Conservation (phyloP, 2,329 filamentous ascomycete species). For the Trichothecium roseum region DNA sequence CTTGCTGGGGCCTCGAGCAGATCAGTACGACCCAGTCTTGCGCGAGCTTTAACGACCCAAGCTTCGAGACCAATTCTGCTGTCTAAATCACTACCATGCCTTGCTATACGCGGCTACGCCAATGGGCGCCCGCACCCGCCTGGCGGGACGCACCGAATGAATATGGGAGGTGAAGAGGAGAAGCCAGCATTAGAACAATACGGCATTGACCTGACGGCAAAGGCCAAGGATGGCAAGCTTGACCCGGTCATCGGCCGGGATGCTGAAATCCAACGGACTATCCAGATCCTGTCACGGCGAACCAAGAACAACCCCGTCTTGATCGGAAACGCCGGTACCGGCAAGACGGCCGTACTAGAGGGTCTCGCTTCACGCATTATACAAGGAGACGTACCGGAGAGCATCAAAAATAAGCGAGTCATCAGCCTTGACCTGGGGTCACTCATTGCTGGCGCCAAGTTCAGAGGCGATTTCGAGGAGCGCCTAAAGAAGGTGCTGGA, state of each 20-base stretch:
- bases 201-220: conserved; percentile 79
- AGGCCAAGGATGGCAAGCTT: conserved; percentile 78
- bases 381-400: conserved; percentile 86
- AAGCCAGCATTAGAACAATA: conserved; percentile 87
- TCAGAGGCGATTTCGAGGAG: conserved; percentile 92
- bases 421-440: conserved; percentile 81
- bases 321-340: conserved; percentile 85
- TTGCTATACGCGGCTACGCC: conserved; percentile 44
- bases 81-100: conserved; percentile 21
- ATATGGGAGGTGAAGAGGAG: conserved; percentile 64
- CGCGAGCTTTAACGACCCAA: conserved; percentile 13
- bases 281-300: conserved; percentile 82
- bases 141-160: conserved; percentile 89
- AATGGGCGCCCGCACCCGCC: conserved; percentile 76
- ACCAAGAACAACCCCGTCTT: conserved; percentile 95
- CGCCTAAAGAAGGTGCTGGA: conserved; percentile 81
- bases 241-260: conserved; percentile 95
- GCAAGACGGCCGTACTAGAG: conserved; percentile 89
- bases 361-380: conserved; percentile 85
- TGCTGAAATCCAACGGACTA: conserved; percentile 83
- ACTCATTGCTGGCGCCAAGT: conserved; percentile 92
- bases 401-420: conserved; percentile 88
- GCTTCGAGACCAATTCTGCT: conserved; percentile 10
- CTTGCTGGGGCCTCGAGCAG: conserved; percentile 20
- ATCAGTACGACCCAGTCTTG: conserved; percentile 15